These are phyloP conservation scores for Cyanidium caldarium DNA, from an alignment of 23 red algal species.

Conservation along the genomic window DNA sequence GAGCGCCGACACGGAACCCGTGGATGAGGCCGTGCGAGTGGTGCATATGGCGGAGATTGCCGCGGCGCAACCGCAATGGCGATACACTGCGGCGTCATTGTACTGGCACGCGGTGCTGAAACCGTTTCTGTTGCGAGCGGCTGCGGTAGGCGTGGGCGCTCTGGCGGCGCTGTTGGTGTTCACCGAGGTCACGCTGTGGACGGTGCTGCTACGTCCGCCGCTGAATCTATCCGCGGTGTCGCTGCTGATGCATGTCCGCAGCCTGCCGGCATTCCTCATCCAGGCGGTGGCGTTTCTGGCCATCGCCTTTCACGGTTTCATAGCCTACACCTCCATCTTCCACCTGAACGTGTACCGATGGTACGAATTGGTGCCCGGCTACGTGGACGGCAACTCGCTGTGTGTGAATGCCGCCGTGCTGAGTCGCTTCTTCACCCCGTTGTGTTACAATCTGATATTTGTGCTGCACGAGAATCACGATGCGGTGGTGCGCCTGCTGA, in stretches of 20 bases:
- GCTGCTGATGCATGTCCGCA: constrained; percentile 1
- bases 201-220: neutral
- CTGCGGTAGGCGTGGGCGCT: neutral
- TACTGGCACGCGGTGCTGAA: neutral
- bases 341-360: constrained; percentile 21
- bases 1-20: too few species aligned
- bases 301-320: neutral
- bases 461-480: constrained; percentile 8
- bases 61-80: too few species aligned
- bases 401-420: constrained; percentile 17
- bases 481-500: constrained; percentile 8
- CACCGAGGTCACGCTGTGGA: constrained; percentile 16
- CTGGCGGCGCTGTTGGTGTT: neutral
- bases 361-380: constrained; percentile 14
- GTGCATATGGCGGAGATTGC: too few species aligned
- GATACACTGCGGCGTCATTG: too few species aligned
- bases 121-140: neutral
- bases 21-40: too few species aligned
- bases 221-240: constrained; percentile 6
- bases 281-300: neutral
- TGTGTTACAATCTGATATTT: constrained; percentile 16
- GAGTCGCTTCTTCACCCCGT: constrained; percentile 7
- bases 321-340: constrained; percentile 10
- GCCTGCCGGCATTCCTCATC: neutral
- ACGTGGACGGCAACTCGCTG: constrained; percentile 7